phyloP scores from a whole-genome alignment of 306 rosid genomes.

The Purshia tridentata region DNA sequence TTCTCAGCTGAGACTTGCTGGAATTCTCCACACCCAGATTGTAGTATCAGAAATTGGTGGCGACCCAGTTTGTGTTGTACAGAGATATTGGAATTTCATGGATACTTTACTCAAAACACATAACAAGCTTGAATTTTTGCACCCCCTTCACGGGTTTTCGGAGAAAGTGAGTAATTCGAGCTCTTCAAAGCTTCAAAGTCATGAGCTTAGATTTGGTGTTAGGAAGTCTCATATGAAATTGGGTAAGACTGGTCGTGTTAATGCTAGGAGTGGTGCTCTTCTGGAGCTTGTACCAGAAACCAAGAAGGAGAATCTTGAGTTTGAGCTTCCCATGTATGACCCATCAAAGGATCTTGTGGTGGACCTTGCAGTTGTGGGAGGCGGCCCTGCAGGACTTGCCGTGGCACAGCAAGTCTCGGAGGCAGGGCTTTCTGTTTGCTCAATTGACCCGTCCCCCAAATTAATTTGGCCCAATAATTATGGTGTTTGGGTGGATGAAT shows the following conservation, averaged over 20 bases:
- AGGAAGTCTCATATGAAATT: slow-evolving; percentile 45
- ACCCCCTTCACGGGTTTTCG: slow-evolving; percentile 73
- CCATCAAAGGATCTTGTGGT: slow-evolving; percentile 71
- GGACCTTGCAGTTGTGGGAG: slow-evolving; percentile 95
- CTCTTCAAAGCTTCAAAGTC: slow-evolving; percentile 50
- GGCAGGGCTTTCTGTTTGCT: slow-evolving; percentile 91
- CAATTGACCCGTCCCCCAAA: slow-evolving; percentile 83
- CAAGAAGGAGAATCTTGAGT: slow-evolving; percentile 80
- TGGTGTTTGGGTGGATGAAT: slow-evolving; percentile 99
- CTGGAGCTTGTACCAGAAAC: slow-evolving; percentile 93
- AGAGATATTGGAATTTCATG: slow-evolving; percentile 39
- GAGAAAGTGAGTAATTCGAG: slow-evolving; percentile 53
- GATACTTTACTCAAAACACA: slow-evolving; percentile 92
- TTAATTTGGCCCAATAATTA: slow-evolving; percentile 97
- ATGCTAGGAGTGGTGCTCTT: slow-evolving; percentile 65
- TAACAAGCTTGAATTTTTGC: slow-evolving; percentile 73
- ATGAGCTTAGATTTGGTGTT: slow-evolving; percentile 59
- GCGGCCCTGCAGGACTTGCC: slow-evolving; percentile 97
- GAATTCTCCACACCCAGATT: slow-evolving; percentile 26
- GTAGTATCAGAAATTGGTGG: slow-evolving; percentile 22
- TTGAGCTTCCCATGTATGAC: slow-evolving; percentile 89
- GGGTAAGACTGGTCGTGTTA: slow-evolving; percentile 43
- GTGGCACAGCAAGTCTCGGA: slow-evolving; percentile 98
- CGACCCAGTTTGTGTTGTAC: slow-evolving; percentile 27
- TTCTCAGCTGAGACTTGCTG: slow-evolving; percentile 5